Percentiles rank a stretch among this genome's conserved stretches.
Evolutionary conservation across 163 green algal species (phyloP).

Genomic region (Volvox carteri): DNA sequence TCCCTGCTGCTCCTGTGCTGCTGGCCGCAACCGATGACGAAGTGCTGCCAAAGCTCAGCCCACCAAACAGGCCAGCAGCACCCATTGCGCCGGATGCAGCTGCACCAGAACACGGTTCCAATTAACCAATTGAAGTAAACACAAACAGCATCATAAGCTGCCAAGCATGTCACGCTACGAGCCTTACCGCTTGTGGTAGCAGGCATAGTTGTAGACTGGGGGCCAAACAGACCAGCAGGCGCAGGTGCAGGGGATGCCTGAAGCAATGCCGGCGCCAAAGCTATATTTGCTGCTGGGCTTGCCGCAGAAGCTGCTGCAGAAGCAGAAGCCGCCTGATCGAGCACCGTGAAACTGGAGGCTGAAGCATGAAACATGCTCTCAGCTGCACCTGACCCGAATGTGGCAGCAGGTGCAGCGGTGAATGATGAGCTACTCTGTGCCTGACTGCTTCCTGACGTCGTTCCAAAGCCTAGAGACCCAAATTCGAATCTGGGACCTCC

Average conservation of each 20-base stretch:
- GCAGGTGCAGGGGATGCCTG: too few species aligned
- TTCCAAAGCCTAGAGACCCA: conserved; percentile 27
- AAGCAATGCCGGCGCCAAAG: neutral
- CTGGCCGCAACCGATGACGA: neutral
- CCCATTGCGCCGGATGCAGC: neutral
- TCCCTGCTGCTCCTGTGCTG: neutral
- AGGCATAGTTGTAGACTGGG: neutral
- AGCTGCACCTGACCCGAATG: neutral
- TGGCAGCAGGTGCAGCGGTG: neutral
- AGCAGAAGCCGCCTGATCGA: too few species aligned
- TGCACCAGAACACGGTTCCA: neutral
- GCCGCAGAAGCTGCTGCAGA: neutral
- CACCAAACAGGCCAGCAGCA: neutral
- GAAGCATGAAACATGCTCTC: conserved; percentile 14
- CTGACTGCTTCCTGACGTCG: neutral
- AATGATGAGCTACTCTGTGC: neutral
- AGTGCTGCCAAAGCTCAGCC: conserved; percentile 6
- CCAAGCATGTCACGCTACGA: neutral
- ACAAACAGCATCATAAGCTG: neutral
- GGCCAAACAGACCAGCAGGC: neutral
- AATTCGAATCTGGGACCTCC: neutral
- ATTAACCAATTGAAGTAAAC: neutral
- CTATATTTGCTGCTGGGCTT: neutral
- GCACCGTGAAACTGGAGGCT: too few species aligned
- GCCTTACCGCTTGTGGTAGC: neutral